Percentiles rank a stretch among this genome's conserved stretches.
These are phyloP conservation scores for Coprinellus micaceus DNA, from an alignment of 768 basidiomycete species.

Conservation along the genomic window DNA sequence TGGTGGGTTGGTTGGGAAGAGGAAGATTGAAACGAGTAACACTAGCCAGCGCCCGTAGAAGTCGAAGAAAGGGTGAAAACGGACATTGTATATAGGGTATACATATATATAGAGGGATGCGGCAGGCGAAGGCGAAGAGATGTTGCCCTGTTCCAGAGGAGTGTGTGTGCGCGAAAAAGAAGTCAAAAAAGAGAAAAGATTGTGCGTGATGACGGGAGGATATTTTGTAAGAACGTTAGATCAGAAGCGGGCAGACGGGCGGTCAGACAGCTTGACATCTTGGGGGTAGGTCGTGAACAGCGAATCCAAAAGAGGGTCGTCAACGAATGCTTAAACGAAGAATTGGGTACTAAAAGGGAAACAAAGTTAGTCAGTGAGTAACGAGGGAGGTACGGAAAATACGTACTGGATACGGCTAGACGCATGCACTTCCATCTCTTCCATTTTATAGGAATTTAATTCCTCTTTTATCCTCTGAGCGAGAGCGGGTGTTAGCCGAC, in stretches of 20 bases:
- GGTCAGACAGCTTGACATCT: slow-evolving; percentile 19
- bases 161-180: not conserved
- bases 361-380: slow-evolving; percentile 7
- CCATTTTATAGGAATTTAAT: slow-evolving; percentile 98
- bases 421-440: slow-evolving; percentile 98
- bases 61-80: slow-evolving; percentile 6
- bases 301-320: slow-evolving; percentile 28
- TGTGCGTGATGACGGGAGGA: slow-evolving; percentile 7
- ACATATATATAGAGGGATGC: slow-evolving; percentile 6
- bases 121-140: slow-evolving; percentile 1
- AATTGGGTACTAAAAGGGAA: slow-evolving; percentile 66
- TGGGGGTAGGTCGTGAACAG: slow-evolving; percentile 19
- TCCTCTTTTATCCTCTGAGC: slow-evolving; percentile 98
- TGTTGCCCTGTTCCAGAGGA: slow-evolving; percentile 16
- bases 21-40: slow-evolving; percentile 5
- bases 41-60: slow-evolving; percentile 9
- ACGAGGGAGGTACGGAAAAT: not conserved
- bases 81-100: slow-evolving; percentile 5
- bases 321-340: slow-evolving; percentile 59
- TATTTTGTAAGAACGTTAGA: slow-evolving; percentile 23
- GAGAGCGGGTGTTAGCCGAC: slow-evolving; percentile 87
- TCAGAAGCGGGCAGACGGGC: slow-evolving; percentile 17
- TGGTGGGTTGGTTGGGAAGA: not conserved
- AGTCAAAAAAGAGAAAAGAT: not conserved
- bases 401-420: slow-evolving; percentile 87